Base-by-base conservation (phyloP, 257 asterid genomes). In the Voacanga thouarsii region DNA sequence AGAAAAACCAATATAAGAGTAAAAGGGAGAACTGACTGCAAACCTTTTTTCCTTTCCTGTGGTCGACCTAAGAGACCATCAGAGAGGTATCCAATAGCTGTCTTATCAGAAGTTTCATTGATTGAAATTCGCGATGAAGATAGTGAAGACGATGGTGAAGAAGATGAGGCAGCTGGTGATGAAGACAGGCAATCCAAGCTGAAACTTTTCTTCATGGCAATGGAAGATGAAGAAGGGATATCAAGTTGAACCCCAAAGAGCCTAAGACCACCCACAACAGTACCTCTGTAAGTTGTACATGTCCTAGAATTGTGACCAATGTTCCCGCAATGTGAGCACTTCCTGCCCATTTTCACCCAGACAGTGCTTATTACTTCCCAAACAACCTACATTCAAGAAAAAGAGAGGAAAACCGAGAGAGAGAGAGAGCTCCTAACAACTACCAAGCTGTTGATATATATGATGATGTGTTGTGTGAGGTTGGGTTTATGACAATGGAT, bases 221-320 rank as follows among this genome's bases (percentile, higher is more conserved):
- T 72, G 50, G 86, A 67, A 59, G 79, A 47, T 8, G 84, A 60
- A 3, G 92, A 82, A 26, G 76, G 30, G 44, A 78, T 79, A 43
- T 89, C 87, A 67, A 93, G 88, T 44, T 90, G 96, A 0, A 92
- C 97, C 3, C 98, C 98, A 79, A 94, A 94, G 14, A 94, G 86
- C 81, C 90, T 88, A 21, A 93, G 79, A 28, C 92, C 88, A 69
- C 70, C 79, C 44, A 59, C 30, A 51, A 7, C 60, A 33, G 0
- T 71, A 65, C 65, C 83, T 79, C 57, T 80, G 56, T 79, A 57
- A 55, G 75, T 28, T 83, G 70, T 87, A 85, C 98, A 93, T 61
- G 98, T 90, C 84, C 96, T 94, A 80, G 97, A 88, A 84, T 94
- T 94, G 84, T 94, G 98, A 60, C 98, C 98, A 44, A 85, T 84